Base-by-base conservation (phyloP, 306 rosid genomes). In the Alnus glutinosa region DNA sequence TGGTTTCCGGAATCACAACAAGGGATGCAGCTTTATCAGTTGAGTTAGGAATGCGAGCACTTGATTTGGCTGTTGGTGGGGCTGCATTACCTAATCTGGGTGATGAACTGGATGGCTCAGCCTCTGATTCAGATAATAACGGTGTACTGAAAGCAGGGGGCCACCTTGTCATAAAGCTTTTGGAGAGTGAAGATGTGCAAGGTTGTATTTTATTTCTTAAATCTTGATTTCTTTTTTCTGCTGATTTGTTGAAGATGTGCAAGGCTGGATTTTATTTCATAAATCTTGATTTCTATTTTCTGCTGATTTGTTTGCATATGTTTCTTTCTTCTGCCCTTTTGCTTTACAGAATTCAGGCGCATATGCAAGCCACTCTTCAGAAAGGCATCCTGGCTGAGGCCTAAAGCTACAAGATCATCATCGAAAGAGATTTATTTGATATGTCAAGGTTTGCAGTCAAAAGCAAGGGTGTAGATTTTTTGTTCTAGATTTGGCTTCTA, bases 401-500 rank as follows among this genome's bases (percentile, higher is more conserved):
- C 99, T 75, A 95, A 93, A 86, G 99, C 98, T 1, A 95, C 99
- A 61, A 89, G 98, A 73, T 84, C 98, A 74, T 89, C 97, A 0
- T 95, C 99, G 18, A 90, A 96, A 82, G 99, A 91, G 91, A 92
- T 93, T 55, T 93, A 95, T 87, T 83, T 95, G 83, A 93, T 93
- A 77, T 91, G 98, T 85, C 97, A 91, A 80, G 89, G 89, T 58
- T 88, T 91, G 68, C 83, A 86, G 85, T 79, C 83, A 42, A 71
- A 79, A 55, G 75, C 81, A 15, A 87, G 82, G 76, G 44, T 23
- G 48, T 86, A 84, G 77, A 58, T 63, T 74, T 55, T 61, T 80
- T 64, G 18, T 23, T 70, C 19, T 11, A 48, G 12, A 12, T 47
- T 39, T 67, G 69, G 30, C 51, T 67, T 67, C 50, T 67, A 7